These are phyloP conservation scores for Stephanodiscus triporus DNA, from an alignment of 108 stramenopile genomes.

Conservation along the genomic window DNA sequence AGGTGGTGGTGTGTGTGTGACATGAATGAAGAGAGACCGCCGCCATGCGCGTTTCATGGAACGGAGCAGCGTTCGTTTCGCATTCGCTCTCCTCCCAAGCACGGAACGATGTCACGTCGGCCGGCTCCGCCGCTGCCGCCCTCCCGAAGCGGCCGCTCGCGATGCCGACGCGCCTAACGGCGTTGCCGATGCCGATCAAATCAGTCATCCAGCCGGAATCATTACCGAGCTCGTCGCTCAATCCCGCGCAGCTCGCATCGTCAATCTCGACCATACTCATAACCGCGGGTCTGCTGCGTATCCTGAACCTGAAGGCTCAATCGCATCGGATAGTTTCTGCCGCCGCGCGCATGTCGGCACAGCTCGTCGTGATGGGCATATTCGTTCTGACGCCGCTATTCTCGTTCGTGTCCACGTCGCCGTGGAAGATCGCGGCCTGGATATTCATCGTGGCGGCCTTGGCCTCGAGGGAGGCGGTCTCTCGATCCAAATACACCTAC, in stretches of 20 bases:
- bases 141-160: neutral
- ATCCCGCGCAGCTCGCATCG: conserved; percentile 28
- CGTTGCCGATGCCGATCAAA: neutral
- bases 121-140: neutral
- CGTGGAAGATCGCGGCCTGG: conserved; percentile 20
- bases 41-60: neutral
- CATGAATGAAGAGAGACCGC: neutral
- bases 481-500: conserved; percentile 29
- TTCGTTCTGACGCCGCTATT: conserved; percentile 25
- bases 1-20: too few relatives aligned
- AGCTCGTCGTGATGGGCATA: conserved; percentile 20
- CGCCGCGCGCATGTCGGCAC: conserved; percentile 24
- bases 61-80: neutral
- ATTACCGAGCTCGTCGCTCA: conserved; percentile 5
- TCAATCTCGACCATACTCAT: conserved; percentile 30
- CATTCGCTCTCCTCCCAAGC: neutral
- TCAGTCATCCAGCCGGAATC: conserved; percentile 4
- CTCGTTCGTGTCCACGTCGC: conserved; percentile 15
- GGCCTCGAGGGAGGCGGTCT: conserved; percentile 28
- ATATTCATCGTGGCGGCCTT: conserved; percentile 13
- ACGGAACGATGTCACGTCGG: neutral
- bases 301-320: conserved; percentile 20
- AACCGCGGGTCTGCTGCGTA: conserved; percentile 12
- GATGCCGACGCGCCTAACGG: neutral
- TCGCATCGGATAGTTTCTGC: conserved; percentile 14